Evolutionary conservation across 2,329 filamentous ascomycete genomes (phyloP).

Genomic region (Talaromyces sp.): DNA sequence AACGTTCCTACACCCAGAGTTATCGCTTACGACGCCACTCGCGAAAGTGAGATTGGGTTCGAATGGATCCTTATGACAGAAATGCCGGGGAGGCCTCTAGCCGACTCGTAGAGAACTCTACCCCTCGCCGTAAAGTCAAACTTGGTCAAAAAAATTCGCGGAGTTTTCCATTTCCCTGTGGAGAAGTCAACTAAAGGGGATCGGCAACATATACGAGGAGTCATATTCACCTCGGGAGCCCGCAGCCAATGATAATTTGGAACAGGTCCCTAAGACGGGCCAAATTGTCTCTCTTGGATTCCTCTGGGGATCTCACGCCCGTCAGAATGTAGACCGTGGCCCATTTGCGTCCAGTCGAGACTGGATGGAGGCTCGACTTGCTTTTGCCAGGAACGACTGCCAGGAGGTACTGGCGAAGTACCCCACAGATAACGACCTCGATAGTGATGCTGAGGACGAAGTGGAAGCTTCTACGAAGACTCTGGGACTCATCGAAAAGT

Average conservation of each 20-base stretch:
- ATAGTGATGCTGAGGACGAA: slow-evolving; percentile 13
- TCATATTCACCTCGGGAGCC: neutral
- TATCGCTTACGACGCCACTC: slow-evolving; percentile 13
- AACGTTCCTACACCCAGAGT: slow-evolving; percentile 11
- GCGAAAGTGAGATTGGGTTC: slow-evolving; percentile 16
- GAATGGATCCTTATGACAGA: slow-evolving; percentile 14
- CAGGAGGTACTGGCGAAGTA: slow-evolving; percentile 7
- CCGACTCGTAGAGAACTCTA: slow-evolving; percentile 7
- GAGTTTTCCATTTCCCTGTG: neutral
- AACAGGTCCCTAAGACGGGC: slow-evolving; percentile 2
- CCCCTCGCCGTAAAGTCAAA: neutral
- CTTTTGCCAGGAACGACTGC: slow-evolving; percentile 10
- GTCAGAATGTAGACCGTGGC: slow-evolving; percentile 13
- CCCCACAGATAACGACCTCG: slow-evolving; percentile 7
- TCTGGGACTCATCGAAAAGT: neutral
- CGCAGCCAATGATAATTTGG: neutral
- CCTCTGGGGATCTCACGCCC: slow-evolving; percentile 13
- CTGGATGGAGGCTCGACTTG: slow-evolving; percentile 14
- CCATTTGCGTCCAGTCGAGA: slow-evolving; percentile 14
- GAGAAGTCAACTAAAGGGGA: neutral
- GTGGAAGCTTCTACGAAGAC: slow-evolving; percentile 13
- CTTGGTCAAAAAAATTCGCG: neutral
- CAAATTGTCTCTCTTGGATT: slow-evolving; percentile 16
- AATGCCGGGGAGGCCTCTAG: slow-evolving; percentile 7
- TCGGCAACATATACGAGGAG: neutral